phyloP scores from a whole-genome alignment of 2,329 filamentous ascomycete genomes.

The Westerdykella ornata region DNA sequence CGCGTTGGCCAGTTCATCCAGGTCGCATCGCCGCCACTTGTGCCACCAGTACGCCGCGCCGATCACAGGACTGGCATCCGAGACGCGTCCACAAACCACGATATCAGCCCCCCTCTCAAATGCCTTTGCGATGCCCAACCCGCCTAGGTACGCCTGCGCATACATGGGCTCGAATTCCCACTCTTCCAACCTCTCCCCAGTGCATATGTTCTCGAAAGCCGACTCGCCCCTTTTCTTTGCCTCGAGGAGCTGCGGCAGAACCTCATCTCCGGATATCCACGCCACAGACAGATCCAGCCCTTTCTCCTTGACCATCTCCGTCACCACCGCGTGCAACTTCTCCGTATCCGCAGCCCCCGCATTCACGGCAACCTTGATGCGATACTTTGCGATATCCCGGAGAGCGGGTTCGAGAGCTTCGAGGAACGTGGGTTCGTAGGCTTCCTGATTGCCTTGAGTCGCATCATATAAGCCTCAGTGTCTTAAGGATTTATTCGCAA shows the following conservation, averaged over 20 bases:
- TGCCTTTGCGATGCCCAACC: slow-evolving; percentile 39
- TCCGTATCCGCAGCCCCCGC: slow-evolving; percentile 29
- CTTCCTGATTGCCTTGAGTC: slow-evolving; percentile 30
- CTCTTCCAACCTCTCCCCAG: slow-evolving; percentile 33
- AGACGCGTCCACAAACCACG: slow-evolving; percentile 41
- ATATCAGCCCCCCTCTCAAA: slow-evolving; percentile 40
- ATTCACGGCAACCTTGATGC: slow-evolving; percentile 33
- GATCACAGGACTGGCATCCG: slow-evolving; percentile 41
- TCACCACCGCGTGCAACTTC: slow-evolving; percentile 22
- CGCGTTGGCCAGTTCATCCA: slow-evolving; percentile 39
- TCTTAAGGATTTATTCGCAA: not conserved
- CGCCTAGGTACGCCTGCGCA: slow-evolving; percentile 40
- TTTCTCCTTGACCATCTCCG: slow-evolving; percentile 17
- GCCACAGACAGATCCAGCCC: slow-evolving; percentile 28
- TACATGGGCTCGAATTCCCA: slow-evolving; percentile 33
- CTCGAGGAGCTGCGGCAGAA: slow-evolving; percentile 29
- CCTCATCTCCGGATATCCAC: slow-evolving; percentile 43
- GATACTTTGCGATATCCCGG: slow-evolving; percentile 25
- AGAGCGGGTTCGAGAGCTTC: slow-evolving; percentile 43
- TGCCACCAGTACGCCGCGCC: slow-evolving; percentile 44
- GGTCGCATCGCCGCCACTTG: slow-evolving; percentile 35
- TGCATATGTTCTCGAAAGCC: slow-evolving; percentile 34
- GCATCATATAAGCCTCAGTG: slow-evolving; percentile 2
- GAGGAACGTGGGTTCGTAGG: slow-evolving; percentile 49
- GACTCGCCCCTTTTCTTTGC: slow-evolving; percentile 34